A percentile compares a stretch with the other conserved stretches of the same genome.
Conservation (phyloP, 768 basidiomycete species). For the Tricholoma flavovirens region DNA sequence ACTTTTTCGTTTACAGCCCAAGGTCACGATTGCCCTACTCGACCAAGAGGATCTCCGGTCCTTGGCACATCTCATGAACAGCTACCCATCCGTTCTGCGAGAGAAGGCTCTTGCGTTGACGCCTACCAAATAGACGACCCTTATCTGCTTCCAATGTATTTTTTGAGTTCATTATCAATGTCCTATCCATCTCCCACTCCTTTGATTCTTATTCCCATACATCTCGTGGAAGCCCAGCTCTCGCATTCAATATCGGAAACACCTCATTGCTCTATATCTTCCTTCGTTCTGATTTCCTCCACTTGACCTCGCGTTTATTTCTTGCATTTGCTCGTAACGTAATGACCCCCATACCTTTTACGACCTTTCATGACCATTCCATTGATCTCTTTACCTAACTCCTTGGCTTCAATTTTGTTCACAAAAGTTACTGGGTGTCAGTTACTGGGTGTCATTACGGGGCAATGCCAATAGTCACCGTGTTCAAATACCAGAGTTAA, state of each 20-base stretch:
- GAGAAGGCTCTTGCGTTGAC: conserved; percentile 53
- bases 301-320: background rate
- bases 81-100: conserved; percentile 76
- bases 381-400: background rate
- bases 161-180: background rate
- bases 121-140: conserved; percentile 24
- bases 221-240: background rate
- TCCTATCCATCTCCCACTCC: conserved; percentile 5
- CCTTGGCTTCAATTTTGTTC: background rate
- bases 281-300: background rate
- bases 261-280: background rate
- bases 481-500: too few species aligned
- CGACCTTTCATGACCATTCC: conserved; percentile 18
- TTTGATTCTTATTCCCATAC: background rate
- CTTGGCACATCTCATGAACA: conserved; percentile 82
- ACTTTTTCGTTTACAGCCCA: conserved; percentile 47
- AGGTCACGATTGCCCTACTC: conserved; percentile 76
- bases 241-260: conserved; percentile 2
- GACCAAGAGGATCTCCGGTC: conserved; percentile 83
- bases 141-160: background rate
- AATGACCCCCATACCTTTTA: conserved; percentile 8
- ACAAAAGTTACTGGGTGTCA: background rate
- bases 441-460: background rate
- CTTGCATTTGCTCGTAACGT: background rate
- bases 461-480: too few species aligned